These are phyloP conservation scores for Pyronema domesticum DNA, from an alignment of 495 filamentous ascomycete species.

Conservation along the genomic window DNA sequence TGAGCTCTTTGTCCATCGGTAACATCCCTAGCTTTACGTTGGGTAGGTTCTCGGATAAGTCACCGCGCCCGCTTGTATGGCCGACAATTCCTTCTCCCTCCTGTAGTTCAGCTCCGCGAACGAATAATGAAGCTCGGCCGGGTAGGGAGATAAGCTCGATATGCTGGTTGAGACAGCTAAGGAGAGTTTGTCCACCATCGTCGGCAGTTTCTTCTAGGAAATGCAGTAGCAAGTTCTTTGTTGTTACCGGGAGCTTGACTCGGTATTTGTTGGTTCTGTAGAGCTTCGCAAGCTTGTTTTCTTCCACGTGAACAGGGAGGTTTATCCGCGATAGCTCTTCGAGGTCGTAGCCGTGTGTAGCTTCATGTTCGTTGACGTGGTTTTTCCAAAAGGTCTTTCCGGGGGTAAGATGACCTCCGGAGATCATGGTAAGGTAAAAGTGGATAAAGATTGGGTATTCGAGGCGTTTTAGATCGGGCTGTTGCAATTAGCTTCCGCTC, in stretches of 20 bases:
- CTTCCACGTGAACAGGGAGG: constrained; percentile 56
- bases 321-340: constrained; percentile 47
- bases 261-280: constrained; percentile 74
- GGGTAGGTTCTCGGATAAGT: constrained; percentile 43
- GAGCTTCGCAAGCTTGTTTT: constrained; percentile 51
- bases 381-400: constrained; percentile 49
- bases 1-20: constrained; percentile 59
- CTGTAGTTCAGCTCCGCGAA: constrained; percentile 41
- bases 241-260: constrained; percentile 62
- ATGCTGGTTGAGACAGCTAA: constrained; percentile 52
- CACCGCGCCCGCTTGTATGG: constrained; percentile 67
- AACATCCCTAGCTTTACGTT: constrained; percentile 59
- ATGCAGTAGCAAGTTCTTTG: constrained; percentile 61
- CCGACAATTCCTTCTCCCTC: constrained; percentile 80
- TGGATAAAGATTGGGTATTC: constrained; percentile 90
- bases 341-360: constrained; percentile 59
- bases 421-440: constrained; percentile 68
- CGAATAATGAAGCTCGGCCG: constrained; percentile 30
- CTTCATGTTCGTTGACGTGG: constrained; percentile 50
- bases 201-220: constrained; percentile 72
- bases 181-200: constrained; percentile 58
- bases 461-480: constrained; percentile 75
- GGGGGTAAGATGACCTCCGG: constrained; percentile 51
- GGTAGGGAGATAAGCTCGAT: constrained; percentile 57
- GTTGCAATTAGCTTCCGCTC: background rate